Base-by-base conservation (phyloP, 2,329 filamentous ascomycete genomes). In the Verticillium nonalfalfae region DNA sequence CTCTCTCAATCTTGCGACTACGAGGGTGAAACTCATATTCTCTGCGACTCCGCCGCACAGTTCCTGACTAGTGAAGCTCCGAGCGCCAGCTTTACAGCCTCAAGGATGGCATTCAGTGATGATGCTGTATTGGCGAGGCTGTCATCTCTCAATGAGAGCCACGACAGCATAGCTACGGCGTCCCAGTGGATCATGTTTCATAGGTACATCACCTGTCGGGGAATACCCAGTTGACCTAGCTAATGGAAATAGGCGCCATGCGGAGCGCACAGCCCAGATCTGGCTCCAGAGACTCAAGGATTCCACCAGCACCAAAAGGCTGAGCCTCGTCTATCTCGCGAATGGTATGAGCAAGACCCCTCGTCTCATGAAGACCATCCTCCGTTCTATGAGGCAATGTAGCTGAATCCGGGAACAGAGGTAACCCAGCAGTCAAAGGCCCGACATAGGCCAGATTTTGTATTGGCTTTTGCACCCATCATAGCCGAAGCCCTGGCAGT, bases 131-230 rank as follows among this genome's bases (percentile, higher is more conserved):
- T 93, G 74, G 92, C 94, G 60, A 97, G 97, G 80, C 88, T 99
- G 60, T 96, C 93, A 36, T 91, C 93, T 52, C 85, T 99, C 65
- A 97, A 97, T 76, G 96, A 99, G 78, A 96, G 93, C 11, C 94
- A 99, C 74, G 95, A 99, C 74, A 96, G 93, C 77, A 98, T 99
- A 71, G 86, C 96, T 64, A 94, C 91, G 39, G 93, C 96, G 65
- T 93, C 95, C 62, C 94, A 98, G 87, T 99, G 96, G 96, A 95
- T 99, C 64, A 96, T 99, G 90, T 99, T 99, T 74, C 94, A 99
- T 78, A 90, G 93, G 93, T 96, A 87, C 26, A 65, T 74, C 65
- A 58, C 64, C 38, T 21, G n/a, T 52, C 18, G 10, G 18, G 11
- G 18, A 21, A 7, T 11, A 13, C 26, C 5, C 54, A 7, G 4